A percentile compares a stretch with the other conserved stretches of the same genome.
Evolutionary conservation across 768 basidiomycete genomes (phyloP).

Genomic region (Paxillus rubicundulus): DNA sequence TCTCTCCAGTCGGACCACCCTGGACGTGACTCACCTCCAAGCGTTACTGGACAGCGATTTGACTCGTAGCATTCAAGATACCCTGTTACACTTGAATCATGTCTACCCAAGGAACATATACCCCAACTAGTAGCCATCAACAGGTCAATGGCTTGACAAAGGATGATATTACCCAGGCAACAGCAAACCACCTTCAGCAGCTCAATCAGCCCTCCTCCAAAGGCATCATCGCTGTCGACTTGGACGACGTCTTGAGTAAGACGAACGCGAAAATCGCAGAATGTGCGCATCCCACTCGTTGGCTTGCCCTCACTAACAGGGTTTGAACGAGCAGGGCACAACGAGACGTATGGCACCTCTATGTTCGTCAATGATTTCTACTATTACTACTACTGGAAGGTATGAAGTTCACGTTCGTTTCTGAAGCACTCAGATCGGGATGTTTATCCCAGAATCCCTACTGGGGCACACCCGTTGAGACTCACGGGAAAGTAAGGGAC

Average conservation of each 20-base stretch:
- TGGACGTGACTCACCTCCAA: no score
- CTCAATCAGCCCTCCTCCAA: slow-evolving; percentile 18
- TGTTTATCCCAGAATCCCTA: slow-evolving; percentile 39
- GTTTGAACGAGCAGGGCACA: slow-evolving; percentile 53
- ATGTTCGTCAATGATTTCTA: slow-evolving; percentile 59
- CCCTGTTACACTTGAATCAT: no score
- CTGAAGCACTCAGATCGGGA: background rate
- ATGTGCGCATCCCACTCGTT: slow-evolving; percentile 37
- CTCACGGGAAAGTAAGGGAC: slow-evolving; percentile 54
- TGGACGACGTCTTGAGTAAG: slow-evolving; percentile 65
- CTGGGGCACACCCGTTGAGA: slow-evolving; percentile 62
- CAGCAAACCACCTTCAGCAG: slow-evolving; percentile 8
- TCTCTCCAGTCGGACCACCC: no score
- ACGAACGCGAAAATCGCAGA: slow-evolving; percentile 58
- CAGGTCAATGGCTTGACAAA: background rate
- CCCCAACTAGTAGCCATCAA: background rate
- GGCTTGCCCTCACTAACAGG: background rate
- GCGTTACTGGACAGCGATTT: no score
- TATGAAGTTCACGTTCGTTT: slow-evolving; percentile 15
- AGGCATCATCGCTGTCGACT: slow-evolving; percentile 58
- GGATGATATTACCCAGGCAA: background rate
- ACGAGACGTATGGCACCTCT: slow-evolving; percentile 50
- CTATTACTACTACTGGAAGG: slow-evolving; percentile 81
- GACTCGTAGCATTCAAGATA: background rate
- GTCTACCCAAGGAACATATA: slow-evolving; percentile 4